Percentiles rank a stretch among this genome's conserved stretches.
phyloP scores from a whole-genome alignment of 148 eudicot genomes.

The Rhododendron ovatum region DNA sequence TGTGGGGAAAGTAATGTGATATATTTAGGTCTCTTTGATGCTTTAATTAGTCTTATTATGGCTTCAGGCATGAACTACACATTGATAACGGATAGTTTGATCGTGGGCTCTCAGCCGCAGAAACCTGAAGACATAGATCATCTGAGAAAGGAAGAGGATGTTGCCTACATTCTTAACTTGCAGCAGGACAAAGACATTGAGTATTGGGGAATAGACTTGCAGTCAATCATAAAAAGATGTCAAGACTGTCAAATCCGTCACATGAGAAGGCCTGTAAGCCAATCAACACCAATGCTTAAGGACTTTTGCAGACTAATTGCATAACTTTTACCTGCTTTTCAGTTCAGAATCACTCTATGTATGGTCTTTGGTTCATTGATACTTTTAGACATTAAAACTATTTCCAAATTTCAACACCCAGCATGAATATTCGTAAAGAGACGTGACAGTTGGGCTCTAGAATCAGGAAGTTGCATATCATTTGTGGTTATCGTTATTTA shows the following conservation, averaged over 20 bases:
- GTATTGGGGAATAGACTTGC: conserved; percentile 78
- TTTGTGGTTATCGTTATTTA: neutral
- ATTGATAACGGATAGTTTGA: conserved; percentile 62
- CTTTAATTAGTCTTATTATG: conserved; percentile 15
- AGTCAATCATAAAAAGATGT: conserved; percentile 55
- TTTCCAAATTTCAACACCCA: neutral
- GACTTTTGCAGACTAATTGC: neutral
- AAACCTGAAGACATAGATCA: conserved; percentile 89
- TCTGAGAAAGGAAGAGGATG: conserved; percentile 67
- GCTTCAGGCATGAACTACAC: conserved; percentile 87
- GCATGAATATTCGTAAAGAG: neutral
- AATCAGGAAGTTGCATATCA: neutral
- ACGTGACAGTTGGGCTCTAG: neutral
- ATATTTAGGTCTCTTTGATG: neutral
- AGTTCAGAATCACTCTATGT: neutral
- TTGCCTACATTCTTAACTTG: conserved; percentile 77
- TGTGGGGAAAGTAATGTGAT: neutral
- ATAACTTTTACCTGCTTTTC: neutral
- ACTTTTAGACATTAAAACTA: neutral
- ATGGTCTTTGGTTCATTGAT: neutral
- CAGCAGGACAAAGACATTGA: conserved; percentile 93
- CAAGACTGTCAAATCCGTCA: conserved; percentile 55
- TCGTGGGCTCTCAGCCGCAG: conserved; percentile 98
- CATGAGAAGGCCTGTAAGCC: conserved; percentile 93
- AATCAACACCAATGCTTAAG: neutral